Percentiles rank a stretch among this genome's conserved stretches.
phyloP scores from a whole-genome alignment of 192 early-diverging fungal genomes.

The Entomortierella chlamydospora region DNA sequence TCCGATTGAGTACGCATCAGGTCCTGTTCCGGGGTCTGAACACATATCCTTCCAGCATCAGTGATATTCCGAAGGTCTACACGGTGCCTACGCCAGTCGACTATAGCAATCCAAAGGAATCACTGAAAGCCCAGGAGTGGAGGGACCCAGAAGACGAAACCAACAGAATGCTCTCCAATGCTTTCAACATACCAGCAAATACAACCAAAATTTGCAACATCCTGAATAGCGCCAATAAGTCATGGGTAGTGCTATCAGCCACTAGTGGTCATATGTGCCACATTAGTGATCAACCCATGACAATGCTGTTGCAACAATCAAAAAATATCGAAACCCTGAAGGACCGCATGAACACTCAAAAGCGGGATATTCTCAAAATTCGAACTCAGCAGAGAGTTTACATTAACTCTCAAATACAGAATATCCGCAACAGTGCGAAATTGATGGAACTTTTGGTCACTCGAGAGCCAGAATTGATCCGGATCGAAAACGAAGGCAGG shows the following conservation, averaged over 20 bases:
- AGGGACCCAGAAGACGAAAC: background rate
- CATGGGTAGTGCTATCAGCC: background rate
- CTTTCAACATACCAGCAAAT: background rate
- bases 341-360: background rate
- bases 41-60: constrained; percentile 9
- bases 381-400: background rate
- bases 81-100: constrained; percentile 11
- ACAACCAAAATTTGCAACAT: constrained; percentile 14
- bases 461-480: background rate
- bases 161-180: background rate
- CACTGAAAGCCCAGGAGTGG: background rate
- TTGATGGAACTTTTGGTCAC: background rate
- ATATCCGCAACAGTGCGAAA: background rate
- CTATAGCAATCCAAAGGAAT: background rate
- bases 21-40: constrained; percentile 7
- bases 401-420: background rate
- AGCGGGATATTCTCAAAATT: background rate
- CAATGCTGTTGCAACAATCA: background rate
- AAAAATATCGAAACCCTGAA: constrained; percentile 17
- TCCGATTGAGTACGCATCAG: constrained; percentile 9
- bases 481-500: background rate
- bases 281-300: background rate
- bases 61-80: constrained; percentile 14
- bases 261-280: constrained; percentile 1
- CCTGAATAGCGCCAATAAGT: background rate